Evolutionary conservation across 148 eudicot species (phyloP).

Genomic region (Camellia lanceoleosa): DNA sequence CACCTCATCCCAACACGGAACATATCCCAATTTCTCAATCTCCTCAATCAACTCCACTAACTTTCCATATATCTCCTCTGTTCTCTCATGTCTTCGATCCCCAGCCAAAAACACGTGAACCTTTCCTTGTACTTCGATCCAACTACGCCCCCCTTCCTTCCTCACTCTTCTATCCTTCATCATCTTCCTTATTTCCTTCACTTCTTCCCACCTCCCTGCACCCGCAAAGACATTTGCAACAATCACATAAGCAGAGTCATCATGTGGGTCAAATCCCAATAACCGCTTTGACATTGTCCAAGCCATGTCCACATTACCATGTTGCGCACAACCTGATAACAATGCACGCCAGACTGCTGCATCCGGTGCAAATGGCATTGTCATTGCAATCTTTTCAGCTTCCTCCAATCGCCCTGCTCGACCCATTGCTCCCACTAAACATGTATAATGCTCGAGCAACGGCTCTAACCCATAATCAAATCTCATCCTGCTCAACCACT

Average conservation of each 20-base stretch:
- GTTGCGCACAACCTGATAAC: constrained; percentile 44
- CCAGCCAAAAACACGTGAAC: constrained; percentile 62
- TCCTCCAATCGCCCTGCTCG: constrained; percentile 59
- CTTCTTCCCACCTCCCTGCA: constrained; percentile 54
- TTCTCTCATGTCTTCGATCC: constrained; percentile 44
- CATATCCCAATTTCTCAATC: constrained; percentile 55
- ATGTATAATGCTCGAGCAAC: constrained; percentile 18
- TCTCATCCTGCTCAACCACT: too few species aligned
- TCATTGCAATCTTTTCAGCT: constrained; percentile 52
- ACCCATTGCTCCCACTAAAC: constrained; percentile 61
- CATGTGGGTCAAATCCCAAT: constrained; percentile 48
- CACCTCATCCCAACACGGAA: constrained; percentile 48
- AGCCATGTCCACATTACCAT: constrained; percentile 44
- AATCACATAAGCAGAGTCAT: constrained; percentile 71
- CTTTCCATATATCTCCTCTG: constrained; percentile 45
- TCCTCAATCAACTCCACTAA: constrained; percentile 47
- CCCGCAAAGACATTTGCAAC: constrained; percentile 54
- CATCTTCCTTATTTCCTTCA: constrained; percentile 49
- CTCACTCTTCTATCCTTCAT: constrained; percentile 54
- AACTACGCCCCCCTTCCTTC: constrained; percentile 68
- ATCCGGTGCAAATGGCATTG: constrained; percentile 49
- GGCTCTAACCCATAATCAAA: too few species aligned
- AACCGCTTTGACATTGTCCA: constrained; percentile 50
- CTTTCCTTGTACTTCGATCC: constrained; percentile 59
- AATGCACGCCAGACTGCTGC: constrained; percentile 29